Evolutionary conservation across 305 asterid species (phyloP), one percentile per base, ranked within the genome.

Genomic region (Fraxinus velutina): DNA sequence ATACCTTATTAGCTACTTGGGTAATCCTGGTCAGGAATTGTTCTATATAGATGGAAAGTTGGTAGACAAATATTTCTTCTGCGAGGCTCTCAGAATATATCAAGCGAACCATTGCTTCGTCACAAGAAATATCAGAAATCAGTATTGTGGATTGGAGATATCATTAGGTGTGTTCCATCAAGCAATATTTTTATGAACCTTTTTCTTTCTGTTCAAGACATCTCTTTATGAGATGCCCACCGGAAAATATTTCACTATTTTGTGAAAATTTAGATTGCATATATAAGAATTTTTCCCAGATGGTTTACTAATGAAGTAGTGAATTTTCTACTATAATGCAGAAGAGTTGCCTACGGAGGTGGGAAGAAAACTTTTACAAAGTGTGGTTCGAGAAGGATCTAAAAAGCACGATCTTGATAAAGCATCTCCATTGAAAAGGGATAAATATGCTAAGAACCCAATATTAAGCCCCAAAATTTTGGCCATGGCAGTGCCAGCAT

Each of bases 401-500:
- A 80, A 80, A 78, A 85, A 75, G 75, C 83, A 76, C 33, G 88
- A 77, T 72, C 19, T 74, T 55, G 83, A 87, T 80, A 75, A 84
- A 83, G 76, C 75, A 78, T 60, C 81, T 39, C 70, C 22, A 70
- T 79, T 78, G 80, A 88, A 62, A 78, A 87, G 86, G 71, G 91
- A 81, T 19, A 83, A 86, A 57, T 34, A 85, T 85, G 85, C 85
- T 21, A 76, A 73, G 55, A 82, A 73, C 33, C 70, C 86, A 79
- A 19, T 83, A 17, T 78, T 89, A 55, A 88, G 85, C 79, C 87
- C 97, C 44, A 87, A 87, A 83, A 79, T 81, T 82, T 57, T 91
- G 75, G 91, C 89, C 81, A 82, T 96, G 89, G 97, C 94, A 6
- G 84, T 85, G 17, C 95, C 98, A 1, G 95, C 88, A 77, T 81